These are phyloP conservation scores for Ophiostoma ulmi DNA, from an alignment of 2,329 filamentous ascomycete species.

Conservation along the genomic window DNA sequence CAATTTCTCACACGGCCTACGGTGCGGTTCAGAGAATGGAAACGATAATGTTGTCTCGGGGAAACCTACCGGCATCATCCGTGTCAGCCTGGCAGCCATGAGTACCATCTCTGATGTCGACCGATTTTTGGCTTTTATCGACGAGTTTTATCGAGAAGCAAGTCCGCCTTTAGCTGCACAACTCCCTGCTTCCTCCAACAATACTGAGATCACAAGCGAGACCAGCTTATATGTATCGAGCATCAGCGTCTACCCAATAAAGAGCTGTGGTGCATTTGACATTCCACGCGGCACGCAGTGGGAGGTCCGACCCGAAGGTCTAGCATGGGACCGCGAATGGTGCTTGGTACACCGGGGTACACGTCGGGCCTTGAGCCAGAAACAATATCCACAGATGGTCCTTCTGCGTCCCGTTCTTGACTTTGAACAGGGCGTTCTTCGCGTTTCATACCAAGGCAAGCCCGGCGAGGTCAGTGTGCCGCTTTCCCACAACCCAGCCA, in stretches of 20 bases:
- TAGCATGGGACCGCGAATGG: slow-evolving; percentile 96
- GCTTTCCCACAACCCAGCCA: slow-evolving; percentile 60
- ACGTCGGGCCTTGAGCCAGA: slow-evolving; percentile 79
- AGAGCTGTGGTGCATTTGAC: slow-evolving; percentile 79
- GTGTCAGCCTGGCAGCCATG: slow-evolving; percentile 86
- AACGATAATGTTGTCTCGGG: slow-evolving; percentile 70
- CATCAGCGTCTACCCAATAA: slow-evolving; percentile 81
- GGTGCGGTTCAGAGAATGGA: slow-evolving; percentile 78
- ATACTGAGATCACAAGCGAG: neutral
- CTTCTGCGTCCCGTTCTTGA: slow-evolving; percentile 72
- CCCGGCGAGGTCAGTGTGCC: slow-evolving; percentile 47
- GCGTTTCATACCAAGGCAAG: slow-evolving; percentile 49
- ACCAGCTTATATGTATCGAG: slow-evolving; percentile 31
- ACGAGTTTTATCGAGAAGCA: slow-evolving; percentile 55
- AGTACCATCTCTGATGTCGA: slow-evolving; percentile 71
- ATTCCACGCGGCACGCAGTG: slow-evolving; percentile 62
- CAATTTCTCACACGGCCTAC: slow-evolving; percentile 79
- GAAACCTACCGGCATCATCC: slow-evolving; percentile 81
- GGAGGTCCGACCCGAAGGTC: slow-evolving; percentile 74
- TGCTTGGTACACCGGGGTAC: slow-evolving; percentile 85
- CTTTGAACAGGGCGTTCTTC: slow-evolving; percentile 59
- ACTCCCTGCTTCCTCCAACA: neutral
- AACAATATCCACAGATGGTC: slow-evolving; percentile 81
- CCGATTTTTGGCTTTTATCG: slow-evolving; percentile 64
- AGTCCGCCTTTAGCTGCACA: neutral